A percentile compares a stretch with the other conserved stretches of the same genome.
These are phyloP conservation scores for Polyporus arcularius DNA, from an alignment of 768 basidiomycete species.

Conservation along the genomic window DNA sequence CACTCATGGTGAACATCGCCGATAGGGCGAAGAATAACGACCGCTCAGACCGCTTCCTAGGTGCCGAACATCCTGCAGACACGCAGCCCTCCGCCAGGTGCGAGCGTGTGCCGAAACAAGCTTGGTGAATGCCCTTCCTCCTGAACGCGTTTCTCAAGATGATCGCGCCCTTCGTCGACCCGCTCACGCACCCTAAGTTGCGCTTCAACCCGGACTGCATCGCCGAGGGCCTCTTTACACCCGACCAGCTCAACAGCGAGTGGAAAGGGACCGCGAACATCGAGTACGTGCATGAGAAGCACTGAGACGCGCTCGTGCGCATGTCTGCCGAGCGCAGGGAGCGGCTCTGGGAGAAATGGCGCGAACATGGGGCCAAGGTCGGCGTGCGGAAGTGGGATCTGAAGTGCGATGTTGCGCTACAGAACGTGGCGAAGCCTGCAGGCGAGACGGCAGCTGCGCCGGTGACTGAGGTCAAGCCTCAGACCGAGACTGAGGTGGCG, in stretches of 20 bases:
- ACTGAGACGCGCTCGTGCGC: constrained; percentile 67
- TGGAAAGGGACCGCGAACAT: constrained; percentile 74
- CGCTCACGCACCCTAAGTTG: constrained; percentile 73
- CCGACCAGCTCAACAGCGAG: constrained; percentile 69
- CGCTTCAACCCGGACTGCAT: constrained; percentile 72
- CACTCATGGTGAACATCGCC: constrained; percentile 76
- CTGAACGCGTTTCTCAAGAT: constrained; percentile 75
- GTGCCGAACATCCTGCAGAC: constrained; percentile 63
- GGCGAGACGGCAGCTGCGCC: background rate
- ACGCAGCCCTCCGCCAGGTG: constrained; percentile 43
- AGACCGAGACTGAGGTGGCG: background rate
- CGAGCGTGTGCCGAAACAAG: background rate
- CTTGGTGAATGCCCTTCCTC: constrained; percentile 60
- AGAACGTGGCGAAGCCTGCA: background rate
- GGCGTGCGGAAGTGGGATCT: constrained; percentile 83
- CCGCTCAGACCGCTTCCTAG: constrained; percentile 2
- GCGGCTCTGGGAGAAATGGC: constrained; percentile 63
- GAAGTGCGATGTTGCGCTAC: constrained; percentile 39
- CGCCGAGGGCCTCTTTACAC: constrained; percentile 65
- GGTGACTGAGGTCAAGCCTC: background rate
- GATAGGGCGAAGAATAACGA: constrained; percentile 58
- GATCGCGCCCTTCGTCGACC: constrained; percentile 82
- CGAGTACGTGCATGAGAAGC: constrained; percentile 71
- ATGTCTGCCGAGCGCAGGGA: constrained; percentile 53
- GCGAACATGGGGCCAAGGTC: constrained; percentile 61